Base-by-base conservation (phyloP, 1,284 basidiomycete genomes). In the Pisolithus thermaeus region DNA sequence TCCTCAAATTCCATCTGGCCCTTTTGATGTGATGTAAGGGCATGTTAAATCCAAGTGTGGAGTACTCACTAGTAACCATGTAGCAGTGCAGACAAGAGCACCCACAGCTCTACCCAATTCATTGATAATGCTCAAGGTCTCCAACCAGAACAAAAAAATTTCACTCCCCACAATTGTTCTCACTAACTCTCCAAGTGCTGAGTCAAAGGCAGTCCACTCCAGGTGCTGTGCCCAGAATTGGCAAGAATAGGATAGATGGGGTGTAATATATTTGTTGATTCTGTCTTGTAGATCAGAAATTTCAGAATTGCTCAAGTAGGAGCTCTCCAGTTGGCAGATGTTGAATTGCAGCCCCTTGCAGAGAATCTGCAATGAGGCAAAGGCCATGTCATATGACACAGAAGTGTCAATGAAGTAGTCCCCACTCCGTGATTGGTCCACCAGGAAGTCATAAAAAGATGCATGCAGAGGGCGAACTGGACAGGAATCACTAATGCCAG, bases 261-360 rank as follows among this genome's bases (percentile, higher is more conserved):
- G 40, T 14, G 60, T 38, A 14, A 68, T 59, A 20, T 43, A 38
- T 18, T 47, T 37, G 14, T 49, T 39, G 7, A 62, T 45, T 3
- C 50, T 36, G 8, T 37, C 16, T 3, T 35, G 20, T 0, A 60
- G 39, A 45, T 58, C 58, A 3, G 50, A 41, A 11, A 66, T 39
- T 3, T 63, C 58, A 8, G 16, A 7, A 32, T 67, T 66, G 4
- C 18, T 40, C 3, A 54, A 5, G 46, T 65, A 59, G 9, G 68
- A 69, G 3, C 59, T 61, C 28, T 62, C 52, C 27, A 67, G 39
- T 5, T 57, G 28, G 48, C 61, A 68, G 6, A 67, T 64, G 52
- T 65, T 69, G 56, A 70, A 70, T 30, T 61, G 57, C 18, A 73
- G 63, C 14, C 59, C 56, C 12, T 43, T 32, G 8, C 55, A 42